Base-by-base conservation (phyloP, 192 early-diverging fungal species). In the Entophlyctis luteolus region DNA sequence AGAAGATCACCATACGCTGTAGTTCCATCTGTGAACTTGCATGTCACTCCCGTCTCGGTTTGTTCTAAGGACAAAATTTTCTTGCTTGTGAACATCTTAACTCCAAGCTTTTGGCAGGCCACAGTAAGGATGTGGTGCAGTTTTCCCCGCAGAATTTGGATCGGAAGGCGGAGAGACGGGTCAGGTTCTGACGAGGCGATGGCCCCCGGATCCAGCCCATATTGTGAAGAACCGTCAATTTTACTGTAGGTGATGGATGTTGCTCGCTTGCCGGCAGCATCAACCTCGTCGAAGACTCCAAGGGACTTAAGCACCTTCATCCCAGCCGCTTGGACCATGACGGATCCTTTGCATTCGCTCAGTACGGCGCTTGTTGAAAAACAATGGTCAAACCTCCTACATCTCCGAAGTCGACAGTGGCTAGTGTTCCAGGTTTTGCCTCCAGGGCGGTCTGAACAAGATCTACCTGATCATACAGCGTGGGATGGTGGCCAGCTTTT, bases 221-320 rank as follows among this genome's bases (percentile, higher is more conserved):
- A 23, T 31, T 12, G 25, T 18, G 20, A 20, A 5, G 14, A 18
- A 25, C 52, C 18, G 18, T 18, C 22, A 22, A 54, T 28, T 54
- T 22, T 54, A 28, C 8, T 12, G 8, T 12, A 45, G 10, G 42
- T 45, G 42, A 45, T n/a, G 42, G 42, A 12, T 45, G 42, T 10
- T 10, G 18, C 10, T 12, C n/a, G 33, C 25, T 36, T 4, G 39
- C 48, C 45, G 20, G 4, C n/a, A 8, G 5, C 34, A 14, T 8
- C 6, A 16, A 68, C 18, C 8, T n/a, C 66, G 10, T 62, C 56
- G 18, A 68, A 31, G 12, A 68, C n/a, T 18, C 66, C 66, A 10
- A 68, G 33, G 3, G 10, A 10, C 31, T 29, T 4, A 36, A 68
- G 5, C 6, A 58, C 32, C 22, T 42, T 29, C 4, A 68, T 52